These are phyloP conservation scores for Cudoniella acicularis DNA, from an alignment of 495 filamentous ascomycete genomes.

Conservation along the genomic window DNA sequence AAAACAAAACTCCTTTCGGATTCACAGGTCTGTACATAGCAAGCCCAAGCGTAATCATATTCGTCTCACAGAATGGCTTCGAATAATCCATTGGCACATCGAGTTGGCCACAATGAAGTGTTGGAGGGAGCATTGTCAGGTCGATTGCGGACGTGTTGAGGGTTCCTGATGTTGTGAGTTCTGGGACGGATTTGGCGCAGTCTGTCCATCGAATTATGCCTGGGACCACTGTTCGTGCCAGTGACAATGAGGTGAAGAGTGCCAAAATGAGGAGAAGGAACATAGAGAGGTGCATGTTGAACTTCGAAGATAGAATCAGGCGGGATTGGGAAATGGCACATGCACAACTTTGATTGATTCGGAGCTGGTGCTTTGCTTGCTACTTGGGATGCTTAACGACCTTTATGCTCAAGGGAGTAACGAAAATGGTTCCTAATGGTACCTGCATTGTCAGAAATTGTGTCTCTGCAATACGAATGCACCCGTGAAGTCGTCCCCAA, in stretches of 20 bases:
- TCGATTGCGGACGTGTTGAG: neutral
- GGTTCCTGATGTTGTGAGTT: too few species aligned
- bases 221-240: slow-evolving; percentile 23
- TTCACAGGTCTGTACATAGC: neutral
- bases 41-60: neutral
- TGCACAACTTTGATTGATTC: too few species aligned
- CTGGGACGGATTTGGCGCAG: neutral
- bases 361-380: too few species aligned
- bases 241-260: neutral
- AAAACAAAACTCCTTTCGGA: slow-evolving; percentile 1
- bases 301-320: too few species aligned
- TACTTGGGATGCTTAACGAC: too few species aligned
- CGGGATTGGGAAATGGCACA: too few species aligned
- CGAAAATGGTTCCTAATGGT: too few species aligned
- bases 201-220: neutral
- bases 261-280: neutral
- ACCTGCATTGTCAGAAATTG: too few species aligned
- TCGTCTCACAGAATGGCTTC: neutral
- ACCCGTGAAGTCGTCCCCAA: too few species aligned
- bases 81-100: slow-evolving; percentile 5
- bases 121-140: neutral
- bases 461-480: too few species aligned
- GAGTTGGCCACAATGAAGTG: neutral
- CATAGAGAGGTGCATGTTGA: too few species aligned
- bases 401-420: too few species aligned